Conservation (phyloP, 441 rosid genomes). For the Euphorbia corollata region DNA sequence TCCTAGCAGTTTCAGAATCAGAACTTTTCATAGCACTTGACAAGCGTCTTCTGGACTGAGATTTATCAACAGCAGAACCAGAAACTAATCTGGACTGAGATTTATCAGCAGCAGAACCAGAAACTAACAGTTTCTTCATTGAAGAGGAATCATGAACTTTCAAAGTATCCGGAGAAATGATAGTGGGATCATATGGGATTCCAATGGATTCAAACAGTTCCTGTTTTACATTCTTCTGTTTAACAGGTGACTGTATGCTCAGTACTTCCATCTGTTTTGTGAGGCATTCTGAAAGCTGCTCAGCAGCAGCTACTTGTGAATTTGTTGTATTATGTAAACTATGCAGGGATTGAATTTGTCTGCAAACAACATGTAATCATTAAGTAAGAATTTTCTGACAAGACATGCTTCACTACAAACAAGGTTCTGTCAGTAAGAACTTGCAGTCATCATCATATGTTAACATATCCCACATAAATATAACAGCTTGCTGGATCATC, state of each 20-base stretch:
- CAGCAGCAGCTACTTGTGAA: constrained; percentile 81
- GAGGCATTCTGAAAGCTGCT: constrained; percentile 78
- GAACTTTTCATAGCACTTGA: constrained; percentile 51
- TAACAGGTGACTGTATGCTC: constrained; percentile 61
- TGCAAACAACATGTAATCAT: constrained; percentile 35
- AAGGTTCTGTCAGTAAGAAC: not conserved
- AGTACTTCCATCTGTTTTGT: constrained; percentile 74
- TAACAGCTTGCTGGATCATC: not conserved
- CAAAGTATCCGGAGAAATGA: constrained; percentile 58
- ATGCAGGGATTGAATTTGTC: constrained; percentile 59
- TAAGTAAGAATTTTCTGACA: constrained; percentile 12
- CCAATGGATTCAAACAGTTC: constrained; percentile 90
- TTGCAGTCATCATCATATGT: constrained; percentile 4
- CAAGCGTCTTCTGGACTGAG: constrained; percentile 49
- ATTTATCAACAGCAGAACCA: constrained; percentile 47
- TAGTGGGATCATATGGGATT: constrained; percentile 65
- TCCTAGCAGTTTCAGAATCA: constrained; percentile 76
- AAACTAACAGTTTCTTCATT: constrained; percentile 35
- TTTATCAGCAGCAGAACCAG: constrained; percentile 50
- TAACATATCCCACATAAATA: not conserved
- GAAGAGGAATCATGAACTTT: constrained; percentile 40
- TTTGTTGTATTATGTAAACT: constrained; percentile 63
- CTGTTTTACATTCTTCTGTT: constrained; percentile 55
- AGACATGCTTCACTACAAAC: not conserved
- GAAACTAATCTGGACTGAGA: constrained; percentile 50